Base-by-base conservation (phyloP, 345 rosid genomes). In the Aquilaria sinensis region DNA sequence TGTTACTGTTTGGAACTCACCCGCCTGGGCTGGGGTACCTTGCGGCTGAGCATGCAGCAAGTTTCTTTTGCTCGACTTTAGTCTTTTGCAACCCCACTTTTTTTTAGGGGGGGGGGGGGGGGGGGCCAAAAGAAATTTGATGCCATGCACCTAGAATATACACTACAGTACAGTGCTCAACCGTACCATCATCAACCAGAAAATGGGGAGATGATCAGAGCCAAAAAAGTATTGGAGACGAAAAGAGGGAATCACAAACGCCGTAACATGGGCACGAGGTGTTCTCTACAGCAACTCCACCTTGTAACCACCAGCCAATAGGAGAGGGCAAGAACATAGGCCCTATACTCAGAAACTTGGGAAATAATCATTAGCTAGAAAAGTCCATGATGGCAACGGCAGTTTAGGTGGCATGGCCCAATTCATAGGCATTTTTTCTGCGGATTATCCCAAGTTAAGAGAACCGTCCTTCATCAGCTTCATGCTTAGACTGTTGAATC, bases 401-500 rank as follows among this genome's bases (percentile, higher is more conserved):
- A 23, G 23, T 23, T 23, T 53, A 78, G 50, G 65, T 59, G 47
- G 55, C 61, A 61, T 14, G 66, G 60, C 61, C 74, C 51, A 47
- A 47, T 30, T 23, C 23, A 23, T 23, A 23, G 23, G 65, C 76
- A 58, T 64, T 72, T 63, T 56, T 56, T 67, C 55, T 23, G 41
- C 14, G 52, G 65, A 63, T 56, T 46, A 67, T 63, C 96, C 97
- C 81, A 87, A 69, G 78, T 89, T 89, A 61, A 95, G 75, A 31
- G 99, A 95, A 58, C 99, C 97, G 53, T 95, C 97, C 78, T 89
- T 95, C 95, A 89, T 85, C 75, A 95, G 79, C 77, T 95, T 95
- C 46, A 91, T 78, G 84, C 99, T 95, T 61, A 95, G 86, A 77
- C 90, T 95, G 82, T 95, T 95, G 74, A 94, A 95, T 81, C 97